phyloP scores from a whole-genome alignment of 176 grass and related monocot species.

The Carex scoparia region DNA sequence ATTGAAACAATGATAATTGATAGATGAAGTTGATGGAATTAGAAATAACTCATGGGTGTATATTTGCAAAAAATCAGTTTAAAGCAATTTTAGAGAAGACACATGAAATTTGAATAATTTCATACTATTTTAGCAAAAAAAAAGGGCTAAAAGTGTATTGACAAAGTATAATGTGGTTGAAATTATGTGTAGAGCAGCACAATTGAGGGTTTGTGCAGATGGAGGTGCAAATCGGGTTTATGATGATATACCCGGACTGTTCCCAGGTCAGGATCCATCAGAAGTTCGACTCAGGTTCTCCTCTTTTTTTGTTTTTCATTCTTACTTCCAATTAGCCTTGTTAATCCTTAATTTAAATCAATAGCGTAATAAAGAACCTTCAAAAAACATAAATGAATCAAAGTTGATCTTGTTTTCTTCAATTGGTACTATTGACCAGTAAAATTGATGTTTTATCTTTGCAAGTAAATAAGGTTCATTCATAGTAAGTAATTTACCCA shows the following conservation, averaged over 20 bases:
- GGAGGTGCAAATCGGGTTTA: conserved; percentile 80
- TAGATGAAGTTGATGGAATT: not conserved
- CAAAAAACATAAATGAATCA: not conserved
- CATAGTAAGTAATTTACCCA: not conserved
- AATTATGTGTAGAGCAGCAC: conserved; percentile 38
- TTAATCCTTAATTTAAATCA: not conserved
- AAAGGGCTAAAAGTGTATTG: not conserved
- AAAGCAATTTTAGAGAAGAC: not conserved
- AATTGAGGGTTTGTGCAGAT: conserved; percentile 68
- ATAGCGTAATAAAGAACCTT: not conserved
- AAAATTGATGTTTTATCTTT: not conserved
- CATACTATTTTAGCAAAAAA: not conserved
- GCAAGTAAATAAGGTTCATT: not conserved
- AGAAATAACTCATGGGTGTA: not conserved
- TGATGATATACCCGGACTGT: conserved; percentile 65
- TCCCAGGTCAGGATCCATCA: conserved; percentile 45
- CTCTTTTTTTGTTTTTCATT: not conserved
- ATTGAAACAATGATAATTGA: not conserved
- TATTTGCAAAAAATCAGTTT: not conserved
- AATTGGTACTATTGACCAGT: not conserved
- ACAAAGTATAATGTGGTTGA: not conserved
- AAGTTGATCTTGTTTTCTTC: not conserved
- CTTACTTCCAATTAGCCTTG: not conserved
- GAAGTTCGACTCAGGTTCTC: conserved; percentile 38
- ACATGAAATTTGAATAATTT: not conserved